These are phyloP conservation scores for Stachybotrys elegans DNA, from an alignment of 2,329 filamentous ascomycete genomes.

Conservation along the genomic window DNA sequence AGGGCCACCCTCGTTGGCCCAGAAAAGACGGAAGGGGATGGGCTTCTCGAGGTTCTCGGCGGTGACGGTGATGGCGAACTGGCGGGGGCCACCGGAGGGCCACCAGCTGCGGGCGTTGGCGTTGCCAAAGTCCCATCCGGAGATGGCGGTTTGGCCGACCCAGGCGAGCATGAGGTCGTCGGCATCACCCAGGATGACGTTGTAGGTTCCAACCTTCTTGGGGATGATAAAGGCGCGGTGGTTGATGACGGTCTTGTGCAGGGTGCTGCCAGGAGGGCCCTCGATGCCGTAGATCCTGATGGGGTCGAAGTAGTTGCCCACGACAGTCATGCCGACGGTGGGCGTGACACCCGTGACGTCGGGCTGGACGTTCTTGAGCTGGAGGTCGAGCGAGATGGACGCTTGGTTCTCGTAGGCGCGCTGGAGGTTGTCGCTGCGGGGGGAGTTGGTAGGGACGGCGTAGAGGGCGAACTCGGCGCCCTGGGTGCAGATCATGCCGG, in stretches of 20 bases:
- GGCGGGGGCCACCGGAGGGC: neutral
- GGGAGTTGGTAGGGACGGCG: neutral
- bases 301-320: neutral
- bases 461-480: slow-evolving; percentile 8
- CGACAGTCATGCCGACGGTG: neutral
- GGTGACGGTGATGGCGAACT: neutral
- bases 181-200: neutral
- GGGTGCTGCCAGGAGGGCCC: neutral
- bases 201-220: neutral
- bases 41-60: neutral
- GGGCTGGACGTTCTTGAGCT: neutral
- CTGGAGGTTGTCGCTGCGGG: neutral
- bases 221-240: neutral
- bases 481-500: slow-evolving; percentile 5
- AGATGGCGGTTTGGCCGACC: neutral
- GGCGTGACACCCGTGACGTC: neutral
- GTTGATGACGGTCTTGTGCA: neutral
- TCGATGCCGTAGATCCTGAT: neutral
- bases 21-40: neutral
- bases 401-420: no score
- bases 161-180: neutral
- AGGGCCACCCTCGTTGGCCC: neutral
- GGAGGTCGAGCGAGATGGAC: no score
- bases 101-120: neutral
- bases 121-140: neutral